Evolutionary conservation across 2,329 filamentous ascomycete genomes (phyloP).

Genomic region (Tetracladium maxilliforme): DNA sequence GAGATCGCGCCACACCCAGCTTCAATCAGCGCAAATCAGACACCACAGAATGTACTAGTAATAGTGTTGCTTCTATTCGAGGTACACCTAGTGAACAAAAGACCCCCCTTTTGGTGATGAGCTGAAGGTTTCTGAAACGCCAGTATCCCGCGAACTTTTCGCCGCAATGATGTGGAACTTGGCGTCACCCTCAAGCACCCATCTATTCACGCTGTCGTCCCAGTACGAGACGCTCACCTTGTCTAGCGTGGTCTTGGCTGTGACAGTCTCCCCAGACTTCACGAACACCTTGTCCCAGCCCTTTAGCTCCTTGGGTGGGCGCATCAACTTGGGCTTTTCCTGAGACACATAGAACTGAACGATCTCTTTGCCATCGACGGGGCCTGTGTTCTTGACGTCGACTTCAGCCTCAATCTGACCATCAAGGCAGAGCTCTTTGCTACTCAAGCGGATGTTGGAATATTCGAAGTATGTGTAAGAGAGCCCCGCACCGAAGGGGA

Average conservation of each 20-base stretch:
- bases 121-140: too few species aligned
- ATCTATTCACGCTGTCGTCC: slow-evolving; percentile 39
- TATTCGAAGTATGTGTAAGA: slow-evolving; percentile 41
- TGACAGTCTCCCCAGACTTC: slow-evolving; percentile 30
- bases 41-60: too few species aligned
- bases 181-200: too few species aligned
- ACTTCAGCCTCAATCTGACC: slow-evolving; percentile 31
- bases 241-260: slow-evolving; percentile 23
- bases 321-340: slow-evolving; percentile 42
- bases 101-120: too few species aligned
- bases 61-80: too few species aligned
- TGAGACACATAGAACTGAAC: slow-evolving; percentile 57
- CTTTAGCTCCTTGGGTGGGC: slow-evolving; percentile 57
- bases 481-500: slow-evolving; percentile 46
- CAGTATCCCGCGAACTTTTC: too few species aligned
- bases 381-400: slow-evolving; percentile 43
- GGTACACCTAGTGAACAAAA: too few species aligned
- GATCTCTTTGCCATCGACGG: slow-evolving; percentile 41
- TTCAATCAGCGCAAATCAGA: too few species aligned
- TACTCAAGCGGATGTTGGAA: neutral
- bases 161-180: too few species aligned
- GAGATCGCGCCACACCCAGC: too few species aligned
- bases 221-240: slow-evolving; percentile 42
- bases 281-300: slow-evolving; percentile 53
- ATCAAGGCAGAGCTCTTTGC: neutral